phyloP scores from a whole-genome alignment of 139 green algal species.

The Chlorella sp. region DNA sequence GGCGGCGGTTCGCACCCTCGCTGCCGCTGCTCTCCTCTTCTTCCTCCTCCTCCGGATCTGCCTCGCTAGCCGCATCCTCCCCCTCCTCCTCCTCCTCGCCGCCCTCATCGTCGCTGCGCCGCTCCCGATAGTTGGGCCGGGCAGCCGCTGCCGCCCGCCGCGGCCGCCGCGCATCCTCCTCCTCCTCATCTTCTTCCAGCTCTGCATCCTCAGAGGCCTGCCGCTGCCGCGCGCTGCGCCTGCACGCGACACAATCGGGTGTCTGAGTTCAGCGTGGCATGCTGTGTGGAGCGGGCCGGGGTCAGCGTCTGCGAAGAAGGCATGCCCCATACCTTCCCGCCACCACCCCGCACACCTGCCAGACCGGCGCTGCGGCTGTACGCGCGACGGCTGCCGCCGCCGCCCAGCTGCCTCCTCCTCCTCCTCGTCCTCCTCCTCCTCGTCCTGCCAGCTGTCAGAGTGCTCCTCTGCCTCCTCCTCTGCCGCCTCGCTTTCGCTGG shows the following conservation, averaged over 20 bases:
- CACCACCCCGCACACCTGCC: background rate
- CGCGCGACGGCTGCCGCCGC: background rate
- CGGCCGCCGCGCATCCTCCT: background rate
- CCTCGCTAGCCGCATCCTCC: slow-evolving; percentile 2
- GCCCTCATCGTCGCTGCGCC: background rate
- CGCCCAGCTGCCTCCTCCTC: background rate
- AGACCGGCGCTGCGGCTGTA: background rate
- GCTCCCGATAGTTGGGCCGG: background rate
- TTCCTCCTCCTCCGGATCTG: background rate
- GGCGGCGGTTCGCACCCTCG: background rate
- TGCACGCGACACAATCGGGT: too few relatives aligned
- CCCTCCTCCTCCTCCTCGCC: background rate
- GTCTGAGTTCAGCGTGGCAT: too few relatives aligned
- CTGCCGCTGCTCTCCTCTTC: slow-evolving; percentile 7
- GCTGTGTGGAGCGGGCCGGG: too few relatives aligned
- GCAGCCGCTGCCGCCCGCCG: background rate
- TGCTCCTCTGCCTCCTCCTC: too few relatives aligned
- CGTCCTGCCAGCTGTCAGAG: background rate
- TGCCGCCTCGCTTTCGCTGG: too few relatives aligned
- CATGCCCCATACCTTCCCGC: background rate
- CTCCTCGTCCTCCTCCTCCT: slow-evolving; percentile 1
- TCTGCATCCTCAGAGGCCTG: background rate
- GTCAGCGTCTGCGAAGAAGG: too few relatives aligned
- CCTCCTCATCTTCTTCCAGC: background rate
- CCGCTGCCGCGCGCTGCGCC: background rate